These are phyloP conservation scores for Xylaria venustula DNA, from an alignment of 495 filamentous ascomycete genomes.

Conservation along the genomic window DNA sequence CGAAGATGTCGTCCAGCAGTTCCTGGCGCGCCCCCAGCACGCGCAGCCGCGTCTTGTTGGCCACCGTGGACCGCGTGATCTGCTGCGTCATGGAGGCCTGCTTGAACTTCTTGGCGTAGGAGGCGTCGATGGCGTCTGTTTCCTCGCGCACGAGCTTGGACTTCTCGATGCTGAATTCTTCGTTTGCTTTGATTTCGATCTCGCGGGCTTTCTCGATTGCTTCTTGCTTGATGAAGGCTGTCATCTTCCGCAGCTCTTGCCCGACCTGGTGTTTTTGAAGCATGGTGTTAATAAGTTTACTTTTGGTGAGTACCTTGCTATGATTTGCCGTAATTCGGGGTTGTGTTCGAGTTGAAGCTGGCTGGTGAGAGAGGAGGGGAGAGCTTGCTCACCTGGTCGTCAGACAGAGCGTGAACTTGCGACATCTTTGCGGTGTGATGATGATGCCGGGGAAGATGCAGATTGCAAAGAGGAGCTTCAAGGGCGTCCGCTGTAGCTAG, in stretches of 20 bases:
- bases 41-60: constrained; percentile 90
- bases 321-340: constrained; percentile 1
- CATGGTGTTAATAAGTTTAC: constrained; percentile 15
- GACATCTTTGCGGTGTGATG: constrained; percentile 67
- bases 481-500: background rate
- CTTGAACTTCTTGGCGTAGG: constrained; percentile 98
- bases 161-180: constrained; percentile 98
- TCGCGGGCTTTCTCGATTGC: constrained; percentile 94
- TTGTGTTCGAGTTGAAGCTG: background rate
- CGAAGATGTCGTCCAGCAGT: constrained; percentile 89
- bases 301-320: too few relatives aligned
- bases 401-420: constrained; percentile 87
- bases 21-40: constrained; percentile 84
- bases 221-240: constrained; percentile 99
- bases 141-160: constrained; percentile 96
- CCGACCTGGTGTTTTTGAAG: constrained; percentile 63
- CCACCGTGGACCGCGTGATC: constrained; percentile 88
- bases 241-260: constrained; percentile 98
- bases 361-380: constrained; percentile 7
- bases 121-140: constrained; percentile 83
- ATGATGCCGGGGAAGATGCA: constrained; percentile 6
- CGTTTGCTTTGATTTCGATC: constrained; percentile 95
- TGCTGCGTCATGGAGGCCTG: constrained; percentile 95
- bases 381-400: constrained; percentile 85
- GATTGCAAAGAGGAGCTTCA: background rate